Base-by-base conservation (phyloP, 1,284 basidiomycete species). In the Trichosporon ovoides region DNA sequence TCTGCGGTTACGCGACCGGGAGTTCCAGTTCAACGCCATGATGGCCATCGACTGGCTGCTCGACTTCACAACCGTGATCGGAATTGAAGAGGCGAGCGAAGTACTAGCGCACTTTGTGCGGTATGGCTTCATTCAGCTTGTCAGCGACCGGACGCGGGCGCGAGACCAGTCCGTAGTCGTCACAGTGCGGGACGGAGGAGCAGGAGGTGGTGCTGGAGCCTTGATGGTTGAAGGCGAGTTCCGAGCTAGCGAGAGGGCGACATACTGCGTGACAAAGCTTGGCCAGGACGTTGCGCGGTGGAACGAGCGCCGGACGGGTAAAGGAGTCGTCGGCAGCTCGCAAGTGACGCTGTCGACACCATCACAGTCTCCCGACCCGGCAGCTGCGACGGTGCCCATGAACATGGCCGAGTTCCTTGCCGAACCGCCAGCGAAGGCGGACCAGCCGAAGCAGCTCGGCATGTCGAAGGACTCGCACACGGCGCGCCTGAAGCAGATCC, bases 71-170 rank as follows among this genome's bases (percentile, higher is more conserved):
- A 97, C 95, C 0, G 90, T 95, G 46, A 91, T 94, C 52, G 94
- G 93, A 20, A 81, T 91, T 54, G 96, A 99, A 72, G 96, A 98
- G 77, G 95, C 93, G 0, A 92, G 92, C 20, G 96, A 98, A 80
- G 88, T 98, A 82, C 86, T 90, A 3, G 96, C 93, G 1, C 96
- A 98, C 72, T 98, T 98, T 71, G 93, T 98, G 49, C 86, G 96
- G 43, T 95, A 96, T 69, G 91, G 92, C 38, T 84, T 95, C 66
- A 89, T 98, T 75, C 78, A 81, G 12, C 81, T 98, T 36, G 89
- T 95, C 61, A 63, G 69, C 37, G 82, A 83, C 68, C 77, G 77
- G 58, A 77, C 78, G 5, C 91, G 89, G 80, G 86, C 87, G 70
- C 89, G 88, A 68, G 91, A 95, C 66, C 87, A 87, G 34, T 87